Conservation (phyloP, 176 grass and related monocot genomes). For the Oryza glumipatula region DNA sequence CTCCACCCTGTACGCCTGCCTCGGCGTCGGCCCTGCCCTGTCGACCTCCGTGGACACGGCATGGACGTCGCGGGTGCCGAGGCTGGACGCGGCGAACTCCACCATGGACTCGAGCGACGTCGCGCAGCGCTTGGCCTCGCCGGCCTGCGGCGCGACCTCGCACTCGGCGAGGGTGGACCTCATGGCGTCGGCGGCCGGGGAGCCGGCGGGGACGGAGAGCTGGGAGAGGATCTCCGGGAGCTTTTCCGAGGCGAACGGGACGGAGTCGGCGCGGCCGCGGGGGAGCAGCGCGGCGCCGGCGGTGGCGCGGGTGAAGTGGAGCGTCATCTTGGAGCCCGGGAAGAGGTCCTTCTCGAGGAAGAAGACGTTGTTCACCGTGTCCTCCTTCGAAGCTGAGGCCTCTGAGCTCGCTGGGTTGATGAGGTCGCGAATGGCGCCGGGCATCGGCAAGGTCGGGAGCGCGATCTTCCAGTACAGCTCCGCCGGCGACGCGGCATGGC, state of each 20-base stretch:
- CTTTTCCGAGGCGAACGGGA: constrained; percentile 45
- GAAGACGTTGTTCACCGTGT: constrained; percentile 19
- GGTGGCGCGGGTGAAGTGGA: constrained; percentile 39
- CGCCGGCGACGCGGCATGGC: no score
- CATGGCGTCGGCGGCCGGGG: constrained; percentile 30
- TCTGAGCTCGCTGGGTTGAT: not conserved
- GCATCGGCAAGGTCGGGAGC: no score
- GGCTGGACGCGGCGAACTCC: constrained; percentile 46
- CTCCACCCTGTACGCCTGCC: constrained; percentile 38
- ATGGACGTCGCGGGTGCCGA: constrained; percentile 26
- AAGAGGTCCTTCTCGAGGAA: constrained; percentile 49
- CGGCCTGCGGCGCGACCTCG: constrained; percentile 4
- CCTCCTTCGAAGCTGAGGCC: not conserved
- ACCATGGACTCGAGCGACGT: constrained; percentile 59
- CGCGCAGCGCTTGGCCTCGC: constrained; percentile 49
- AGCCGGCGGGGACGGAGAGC: constrained; percentile 25
- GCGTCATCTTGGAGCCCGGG: constrained; percentile 48
- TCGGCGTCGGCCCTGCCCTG: constrained; percentile 9
- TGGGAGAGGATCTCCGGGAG: constrained; percentile 45
- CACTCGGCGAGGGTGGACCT: constrained; percentile 47
- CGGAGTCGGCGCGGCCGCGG: constrained; percentile 13
- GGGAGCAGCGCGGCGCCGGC: not conserved
- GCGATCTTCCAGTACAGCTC: no score
- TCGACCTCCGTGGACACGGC: constrained; percentile 30
- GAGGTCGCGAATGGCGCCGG: no score